These are phyloP conservation scores for Aspergillus sp. DNA, from an alignment of 2,329 filamentous ascomycete species.

Conservation along the genomic window DNA sequence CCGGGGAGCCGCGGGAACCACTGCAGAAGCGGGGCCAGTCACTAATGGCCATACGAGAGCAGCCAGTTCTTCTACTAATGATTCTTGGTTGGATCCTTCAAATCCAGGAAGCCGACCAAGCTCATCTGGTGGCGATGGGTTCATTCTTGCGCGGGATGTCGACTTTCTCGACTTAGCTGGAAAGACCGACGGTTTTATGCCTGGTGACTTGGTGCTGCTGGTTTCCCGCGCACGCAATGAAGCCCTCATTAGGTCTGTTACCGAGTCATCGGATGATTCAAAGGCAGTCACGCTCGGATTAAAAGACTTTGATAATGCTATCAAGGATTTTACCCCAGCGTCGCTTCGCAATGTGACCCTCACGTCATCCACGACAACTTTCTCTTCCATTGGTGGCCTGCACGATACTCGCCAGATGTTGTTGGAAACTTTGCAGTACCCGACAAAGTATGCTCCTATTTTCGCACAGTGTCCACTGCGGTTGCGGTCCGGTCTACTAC, in stretches of 20 bases:
- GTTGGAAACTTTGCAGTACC: constrained; percentile 92
- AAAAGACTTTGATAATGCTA: constrained; percentile 77
- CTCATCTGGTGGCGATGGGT: constrained; percentile 57
- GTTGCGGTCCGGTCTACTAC: constrained; percentile 85
- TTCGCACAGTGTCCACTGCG: constrained; percentile 94
- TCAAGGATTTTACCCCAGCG: constrained; percentile 91
- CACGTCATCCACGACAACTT: constrained; percentile 89
- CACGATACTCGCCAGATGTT: constrained; percentile 84
- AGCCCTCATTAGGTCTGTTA: constrained; percentile 81
- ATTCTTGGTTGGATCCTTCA: constrained; percentile 75
- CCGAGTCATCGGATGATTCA: constrained; percentile 50
- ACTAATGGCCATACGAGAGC: constrained; percentile 41
- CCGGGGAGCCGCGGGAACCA: constrained; percentile 15
- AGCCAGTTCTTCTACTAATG: constrained; percentile 46
- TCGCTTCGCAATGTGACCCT: constrained; percentile 92
- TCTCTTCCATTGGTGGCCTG: constrained; percentile 87
- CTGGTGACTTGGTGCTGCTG: constrained; percentile 83
- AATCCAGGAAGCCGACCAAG: constrained; percentile 55
- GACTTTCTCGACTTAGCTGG: constrained; percentile 93
- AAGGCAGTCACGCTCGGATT: constrained; percentile 65
- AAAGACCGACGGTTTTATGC: constrained; percentile 97
- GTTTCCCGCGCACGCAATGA: constrained; percentile 88
- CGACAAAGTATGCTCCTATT: constrained; percentile 95
- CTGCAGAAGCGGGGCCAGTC: constrained; percentile 24
- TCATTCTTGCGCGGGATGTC: constrained; percentile 71